phyloP scores from a whole-genome alignment of 371 early-diverging fungal species.

The Mucor sp. region DNA sequence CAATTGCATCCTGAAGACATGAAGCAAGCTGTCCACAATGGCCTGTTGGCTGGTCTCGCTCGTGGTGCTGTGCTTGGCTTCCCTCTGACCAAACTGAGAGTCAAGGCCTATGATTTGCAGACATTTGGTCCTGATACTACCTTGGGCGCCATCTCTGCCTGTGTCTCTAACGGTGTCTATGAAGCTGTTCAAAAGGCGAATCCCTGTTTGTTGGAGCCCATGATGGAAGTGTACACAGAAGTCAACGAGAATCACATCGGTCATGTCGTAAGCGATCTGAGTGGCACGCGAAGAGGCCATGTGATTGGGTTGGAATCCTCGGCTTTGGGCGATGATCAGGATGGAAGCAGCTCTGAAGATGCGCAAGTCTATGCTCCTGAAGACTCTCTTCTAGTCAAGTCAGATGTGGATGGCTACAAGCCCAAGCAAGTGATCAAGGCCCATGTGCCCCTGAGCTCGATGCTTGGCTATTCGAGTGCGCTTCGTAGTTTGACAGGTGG shows the following conservation, averaged over 20 bases:
- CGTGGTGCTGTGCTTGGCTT: slow-evolving; percentile 85
- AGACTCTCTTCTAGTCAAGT: slow-evolving; percentile 40
- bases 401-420: slow-evolving; percentile 38
- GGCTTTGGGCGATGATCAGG: slow-evolving; percentile 42
- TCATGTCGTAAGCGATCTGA: slow-evolving; percentile 78
- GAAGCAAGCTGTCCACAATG: slow-evolving; percentile 65
- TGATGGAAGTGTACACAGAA: slow-evolving; percentile 79
- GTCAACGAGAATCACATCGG: slow-evolving; percentile 81
- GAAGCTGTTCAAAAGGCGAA: slow-evolving; percentile 59
- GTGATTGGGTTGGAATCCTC: slow-evolving; percentile 57
- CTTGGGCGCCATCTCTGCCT: slow-evolving; percentile 65
- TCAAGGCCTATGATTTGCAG: slow-evolving; percentile 55
- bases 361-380: slow-evolving; percentile 56
- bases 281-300: slow-evolving; percentile 76
- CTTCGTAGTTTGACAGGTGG: slow-evolving; percentile 90
- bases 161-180: slow-evolving; percentile 63
- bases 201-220: slow-evolving; percentile 81
- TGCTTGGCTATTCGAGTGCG: slow-evolving; percentile 88
- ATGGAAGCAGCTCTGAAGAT: slow-evolving; percentile 21
- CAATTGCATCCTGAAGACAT: slow-evolving; percentile 41
- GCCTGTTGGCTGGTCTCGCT: slow-evolving; percentile 71
- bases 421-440: slow-evolving; percentile 64
- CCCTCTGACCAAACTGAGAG: slow-evolving; percentile 70
- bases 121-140: slow-evolving; percentile 72
- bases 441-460: slow-evolving; percentile 77